Evolutionary conservation across 805 yeast genomes (phyloP).

Genomic region (Monosporozyma unispora): DNA sequence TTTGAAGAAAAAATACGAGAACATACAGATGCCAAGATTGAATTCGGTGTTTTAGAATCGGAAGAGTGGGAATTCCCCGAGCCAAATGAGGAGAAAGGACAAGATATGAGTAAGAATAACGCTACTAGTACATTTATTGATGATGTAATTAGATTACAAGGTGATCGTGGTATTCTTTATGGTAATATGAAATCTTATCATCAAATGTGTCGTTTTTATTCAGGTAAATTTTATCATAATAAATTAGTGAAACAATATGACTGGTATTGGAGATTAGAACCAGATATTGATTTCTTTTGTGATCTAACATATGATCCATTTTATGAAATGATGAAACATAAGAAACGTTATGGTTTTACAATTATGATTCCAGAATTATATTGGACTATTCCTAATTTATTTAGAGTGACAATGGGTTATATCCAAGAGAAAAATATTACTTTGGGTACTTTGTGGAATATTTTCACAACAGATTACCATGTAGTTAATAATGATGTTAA

Average conservation of each 20-base stretch:
- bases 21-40: constrained; percentile 51
- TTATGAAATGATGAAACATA: constrained; percentile 56
- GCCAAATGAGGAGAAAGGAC: not conserved
- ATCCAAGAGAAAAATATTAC: constrained; percentile 38
- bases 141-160: constrained; percentile 32
- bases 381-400: constrained; percentile 75
- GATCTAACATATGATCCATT: constrained; percentile 92
- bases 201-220: constrained; percentile 89
- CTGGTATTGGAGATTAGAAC: constrained; percentile 97
- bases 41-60: constrained; percentile 59
- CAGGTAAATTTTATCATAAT: constrained; percentile 77
- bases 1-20: constrained; percentile 47
- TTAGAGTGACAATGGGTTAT: constrained; percentile 60
- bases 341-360: constrained; percentile 79
- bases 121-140: constrained; percentile 29
- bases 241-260: constrained; percentile 59
- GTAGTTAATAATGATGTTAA: constrained; percentile 30
- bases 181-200: constrained; percentile 80
- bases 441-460: constrained; percentile 59
- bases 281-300: constrained; percentile 82
- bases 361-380: constrained; percentile 68
- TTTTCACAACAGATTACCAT: constrained; percentile 42
- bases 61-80: constrained; percentile 64
- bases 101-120: not conserved
- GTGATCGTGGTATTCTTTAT: constrained; percentile 76